phyloP scores from a whole-genome alignment of 345 rosid species.

The Eutrema japonicum region DNA sequence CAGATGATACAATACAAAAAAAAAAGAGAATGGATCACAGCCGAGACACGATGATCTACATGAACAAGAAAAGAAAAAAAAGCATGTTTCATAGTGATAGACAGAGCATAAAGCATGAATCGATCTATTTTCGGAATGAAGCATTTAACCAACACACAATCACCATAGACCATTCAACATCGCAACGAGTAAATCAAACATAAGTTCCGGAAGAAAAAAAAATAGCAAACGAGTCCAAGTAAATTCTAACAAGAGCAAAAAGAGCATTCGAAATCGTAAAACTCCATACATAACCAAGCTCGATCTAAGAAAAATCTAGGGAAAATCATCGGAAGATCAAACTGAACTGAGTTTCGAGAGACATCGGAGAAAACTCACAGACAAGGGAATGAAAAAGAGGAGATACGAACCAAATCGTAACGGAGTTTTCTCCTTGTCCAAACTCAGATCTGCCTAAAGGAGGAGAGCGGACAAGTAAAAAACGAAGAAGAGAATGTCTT shows the following conservation, averaged over 20 bases:
- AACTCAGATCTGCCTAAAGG: constrained; percentile 24
- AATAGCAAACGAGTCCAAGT: neutral
- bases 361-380: neutral
- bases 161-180: neutral
- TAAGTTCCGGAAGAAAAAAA: too few relatives aligned
- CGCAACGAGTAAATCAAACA: neutral
- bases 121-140: neutral
- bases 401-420: constrained; percentile 1
- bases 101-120: neutral
- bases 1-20: neutral
- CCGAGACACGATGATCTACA: neutral
- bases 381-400: neutral
- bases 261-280: neutral
- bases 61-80: neutral
- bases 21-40: neutral
- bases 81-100: neutral
- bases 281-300: neutral
- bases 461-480: neutral
- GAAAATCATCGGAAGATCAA: neutral
- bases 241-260: neutral
- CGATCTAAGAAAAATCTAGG: neutral
- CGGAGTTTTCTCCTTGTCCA: constrained; percentile 12
- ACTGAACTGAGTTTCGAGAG: neutral
- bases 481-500: constrained; percentile 1
- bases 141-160: neutral